Conservation (phyloP, 108 stramenopile genomes). For the Seminavis robusta region DNA sequence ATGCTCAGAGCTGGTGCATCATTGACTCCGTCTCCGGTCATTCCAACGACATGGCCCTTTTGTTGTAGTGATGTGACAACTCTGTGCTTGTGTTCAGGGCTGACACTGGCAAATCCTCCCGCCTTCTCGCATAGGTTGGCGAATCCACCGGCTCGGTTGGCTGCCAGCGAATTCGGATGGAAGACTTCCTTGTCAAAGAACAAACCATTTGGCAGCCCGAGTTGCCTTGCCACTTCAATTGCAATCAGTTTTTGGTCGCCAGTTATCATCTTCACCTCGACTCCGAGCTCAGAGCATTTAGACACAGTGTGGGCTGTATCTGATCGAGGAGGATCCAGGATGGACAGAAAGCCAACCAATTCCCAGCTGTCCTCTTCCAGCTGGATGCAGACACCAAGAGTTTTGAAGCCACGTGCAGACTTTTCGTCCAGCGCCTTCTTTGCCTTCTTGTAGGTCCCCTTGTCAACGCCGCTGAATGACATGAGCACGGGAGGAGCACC, state of each 20-base stretch:
- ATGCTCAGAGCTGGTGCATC: conserved; percentile 76
- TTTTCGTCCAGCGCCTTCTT: conserved; percentile 48
- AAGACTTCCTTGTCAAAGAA: conserved; percentile 34
- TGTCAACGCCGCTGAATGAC: conserved; percentile 21
- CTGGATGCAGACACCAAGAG: no score
- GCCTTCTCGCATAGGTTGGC: conserved; percentile 44
- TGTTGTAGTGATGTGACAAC: conserved; percentile 63
- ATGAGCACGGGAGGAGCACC: conserved; percentile 76
- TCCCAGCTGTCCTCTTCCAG: conserved; percentile 43
- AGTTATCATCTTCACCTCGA: conserved; percentile 88
- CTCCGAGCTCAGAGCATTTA: conserved; percentile 42
- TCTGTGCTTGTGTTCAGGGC: conserved; percentile 81
- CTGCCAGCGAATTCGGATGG: conserved; percentile 46
- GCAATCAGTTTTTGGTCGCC: conserved; percentile 84
- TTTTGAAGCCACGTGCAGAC: no score
- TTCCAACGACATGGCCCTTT: conserved; percentile 43
- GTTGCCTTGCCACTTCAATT: conserved; percentile 51
- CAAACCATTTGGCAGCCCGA: conserved; percentile 62
- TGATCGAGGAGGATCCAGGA: conserved; percentile 82
- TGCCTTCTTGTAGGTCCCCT: conserved; percentile 23
- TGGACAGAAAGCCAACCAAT: conserved; percentile 69
- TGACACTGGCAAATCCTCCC: conserved; percentile 77
- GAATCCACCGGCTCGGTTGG: conserved; percentile 21
- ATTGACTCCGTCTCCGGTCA: conserved; percentile 80
- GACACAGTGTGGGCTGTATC: conserved; percentile 75